These are phyloP conservation scores for Aspergillus floridensis DNA, from an alignment of 2,329 filamentous ascomycete genomes.

Conservation along the genomic window DNA sequence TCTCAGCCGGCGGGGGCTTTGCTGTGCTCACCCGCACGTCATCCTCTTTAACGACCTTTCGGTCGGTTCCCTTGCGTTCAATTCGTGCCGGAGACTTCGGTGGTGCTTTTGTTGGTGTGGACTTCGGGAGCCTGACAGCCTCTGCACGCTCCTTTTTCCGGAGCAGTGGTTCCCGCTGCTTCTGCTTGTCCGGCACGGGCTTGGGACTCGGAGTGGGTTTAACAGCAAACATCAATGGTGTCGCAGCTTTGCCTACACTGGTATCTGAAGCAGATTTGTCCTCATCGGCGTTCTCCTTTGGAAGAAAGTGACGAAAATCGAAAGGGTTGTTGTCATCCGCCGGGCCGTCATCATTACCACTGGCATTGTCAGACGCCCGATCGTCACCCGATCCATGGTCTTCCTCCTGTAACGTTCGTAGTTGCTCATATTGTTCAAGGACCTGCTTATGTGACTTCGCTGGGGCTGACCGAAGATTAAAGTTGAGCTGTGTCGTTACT, in stretches of 20 bases:
- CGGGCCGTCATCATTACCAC: constrained; percentile 43
- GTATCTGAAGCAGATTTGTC: constrained; percentile 34
- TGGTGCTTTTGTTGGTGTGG: constrained; percentile 20
- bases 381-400: constrained; percentile 37
- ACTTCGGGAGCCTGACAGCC: constrained; percentile 19
- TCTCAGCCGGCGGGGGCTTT: constrained; percentile 33
- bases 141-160: constrained; percentile 25
- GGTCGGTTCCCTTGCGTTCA: constrained; percentile 7
- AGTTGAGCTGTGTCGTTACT: constrained; percentile 76
- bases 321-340: constrained; percentile 49
- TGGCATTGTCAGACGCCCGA: constrained; percentile 27
- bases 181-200: constrained; percentile 27
- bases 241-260: constrained; percentile 32
- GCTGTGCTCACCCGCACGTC: constrained; percentile 23
- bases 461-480: constrained; percentile 75
- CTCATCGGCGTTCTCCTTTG: constrained; percentile 37
- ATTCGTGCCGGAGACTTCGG: constrained; percentile 22
- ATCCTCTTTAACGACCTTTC: constrained; percentile 12
- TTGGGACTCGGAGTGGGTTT: constrained; percentile 28
- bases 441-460: constrained; percentile 65
- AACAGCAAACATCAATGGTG: constrained; percentile 32
- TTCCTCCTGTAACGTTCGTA: constrained; percentile 47
- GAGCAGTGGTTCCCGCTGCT: constrained; percentile 35
- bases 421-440: constrained; percentile 64
- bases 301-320: constrained; percentile 50